Conservation (phyloP, 768 basidiomycete species). For the Rhizopogon salebrosus region DNA sequence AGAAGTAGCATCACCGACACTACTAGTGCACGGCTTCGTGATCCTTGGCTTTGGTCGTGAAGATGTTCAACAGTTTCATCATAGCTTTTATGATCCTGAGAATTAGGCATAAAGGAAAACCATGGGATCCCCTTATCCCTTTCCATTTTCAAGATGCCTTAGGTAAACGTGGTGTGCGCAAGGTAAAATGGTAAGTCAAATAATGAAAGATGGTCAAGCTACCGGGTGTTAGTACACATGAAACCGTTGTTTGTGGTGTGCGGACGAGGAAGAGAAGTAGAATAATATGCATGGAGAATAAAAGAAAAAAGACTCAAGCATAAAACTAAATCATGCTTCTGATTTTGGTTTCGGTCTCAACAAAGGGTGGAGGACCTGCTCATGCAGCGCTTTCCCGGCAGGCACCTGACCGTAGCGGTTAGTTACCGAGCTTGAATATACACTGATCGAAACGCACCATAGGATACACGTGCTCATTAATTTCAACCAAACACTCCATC, state of each 20-base stretch:
- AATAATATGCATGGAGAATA: not conserved
- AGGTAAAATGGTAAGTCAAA: not conserved
- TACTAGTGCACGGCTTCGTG: too few species aligned
- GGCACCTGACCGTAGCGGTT: conserved; percentile 49
- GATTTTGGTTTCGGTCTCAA: conserved; percentile 28
- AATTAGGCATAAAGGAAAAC: not conserved
- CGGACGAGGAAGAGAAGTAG: not conserved
- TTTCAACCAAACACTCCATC: conserved; percentile 85
- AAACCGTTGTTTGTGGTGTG: conserved; percentile 13
- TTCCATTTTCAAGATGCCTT: conserved; percentile 10
- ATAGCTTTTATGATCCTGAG: too few species aligned
- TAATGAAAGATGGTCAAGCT: not conserved
- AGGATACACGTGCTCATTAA: conserved; percentile 84
- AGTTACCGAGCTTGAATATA: not conserved
- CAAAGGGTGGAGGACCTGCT: conserved; percentile 76
- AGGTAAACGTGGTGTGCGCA: not conserved
- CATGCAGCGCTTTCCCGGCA: conserved; percentile 91
- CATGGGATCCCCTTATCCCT: conserved; percentile 16
- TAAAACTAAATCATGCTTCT: conserved; percentile 12
- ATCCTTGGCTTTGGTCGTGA: too few species aligned
- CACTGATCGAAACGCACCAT: conserved; percentile 49
- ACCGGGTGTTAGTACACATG: conserved; percentile 21
- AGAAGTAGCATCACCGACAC: too few species aligned
- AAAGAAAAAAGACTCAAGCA: not conserved
- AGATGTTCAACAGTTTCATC: too few species aligned